Evolutionary conservation across 1,284 basidiomycete species (phyloP).

Genomic region (Ganoderma lingzhi): DNA sequence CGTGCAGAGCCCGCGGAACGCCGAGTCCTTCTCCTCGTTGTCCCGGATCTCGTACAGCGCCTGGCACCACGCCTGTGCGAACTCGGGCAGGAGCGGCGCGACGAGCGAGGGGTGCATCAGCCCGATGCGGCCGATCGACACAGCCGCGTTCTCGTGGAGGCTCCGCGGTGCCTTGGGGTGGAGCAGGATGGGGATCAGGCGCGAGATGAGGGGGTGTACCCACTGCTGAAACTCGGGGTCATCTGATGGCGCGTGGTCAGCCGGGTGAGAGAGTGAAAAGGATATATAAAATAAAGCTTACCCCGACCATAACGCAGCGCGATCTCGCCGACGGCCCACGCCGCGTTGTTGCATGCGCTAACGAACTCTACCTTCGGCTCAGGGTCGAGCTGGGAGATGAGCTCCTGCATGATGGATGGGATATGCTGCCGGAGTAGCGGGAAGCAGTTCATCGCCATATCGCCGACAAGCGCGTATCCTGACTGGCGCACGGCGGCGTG

Average conservation of each 20-base stretch:
- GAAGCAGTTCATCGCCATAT: constrained; percentile 97
- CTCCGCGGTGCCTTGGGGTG: constrained; percentile 93
- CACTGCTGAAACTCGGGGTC: constrained; percentile 89
- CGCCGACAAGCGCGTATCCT: constrained; percentile 96
- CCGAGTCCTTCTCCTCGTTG: constrained; percentile 99
- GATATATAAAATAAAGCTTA: constrained; percentile 42
- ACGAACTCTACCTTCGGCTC: constrained; percentile 93
- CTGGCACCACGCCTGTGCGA: constrained; percentile 97
- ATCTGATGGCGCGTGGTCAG: constrained; percentile 48
- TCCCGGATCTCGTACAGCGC: constrained; percentile 98
- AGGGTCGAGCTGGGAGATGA: constrained; percentile 90
- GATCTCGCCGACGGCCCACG: constrained; percentile 98
- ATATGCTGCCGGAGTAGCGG: constrained; percentile 85
- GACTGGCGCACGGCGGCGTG: constrained; percentile 96
- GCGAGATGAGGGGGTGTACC: constrained; percentile 86
- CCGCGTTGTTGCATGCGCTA: constrained; percentile 99
- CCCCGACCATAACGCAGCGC: constrained; percentile 86
- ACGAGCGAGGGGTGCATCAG: constrained; percentile 91
- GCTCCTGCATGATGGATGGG: constrained; percentile 88
- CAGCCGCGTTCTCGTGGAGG: constrained; percentile 97
- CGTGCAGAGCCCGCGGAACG: constrained; percentile 97
- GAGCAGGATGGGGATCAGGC: constrained; percentile 92
- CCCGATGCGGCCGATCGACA: constrained; percentile 97
- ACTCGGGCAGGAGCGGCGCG: constrained; percentile 90
- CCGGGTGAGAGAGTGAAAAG: constrained; percentile 24